Percentiles rank a stretch among this genome's conserved stretches.
Evolutionary conservation across 2,329 filamentous ascomycete species (phyloP).

Genomic region (Penicillium frequentans): DNA sequence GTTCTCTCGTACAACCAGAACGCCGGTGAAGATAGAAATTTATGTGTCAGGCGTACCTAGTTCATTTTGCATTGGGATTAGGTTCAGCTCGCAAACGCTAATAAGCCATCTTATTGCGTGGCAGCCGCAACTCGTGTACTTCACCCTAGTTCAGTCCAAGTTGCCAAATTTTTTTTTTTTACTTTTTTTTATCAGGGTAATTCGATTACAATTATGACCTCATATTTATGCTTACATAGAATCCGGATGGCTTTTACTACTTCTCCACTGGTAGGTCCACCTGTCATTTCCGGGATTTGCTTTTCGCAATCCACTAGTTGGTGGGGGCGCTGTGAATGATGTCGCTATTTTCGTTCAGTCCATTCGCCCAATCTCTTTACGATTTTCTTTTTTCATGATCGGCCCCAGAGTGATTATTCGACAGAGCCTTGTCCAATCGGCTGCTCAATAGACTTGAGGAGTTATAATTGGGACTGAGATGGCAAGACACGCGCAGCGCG

Average conservation of each 20-base stretch:
- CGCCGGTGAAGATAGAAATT: constrained; percentile 11
- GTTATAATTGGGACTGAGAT: constrained; percentile 15
- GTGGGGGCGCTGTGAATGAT: background rate
- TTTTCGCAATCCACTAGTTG: constrained; percentile 4
- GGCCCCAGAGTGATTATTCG: background rate
- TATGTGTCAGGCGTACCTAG: constrained; percentile 10
- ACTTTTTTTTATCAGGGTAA: background rate
- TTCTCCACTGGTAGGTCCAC: constrained; percentile 2
- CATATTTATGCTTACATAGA: background rate
- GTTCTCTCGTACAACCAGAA: constrained; percentile 1
- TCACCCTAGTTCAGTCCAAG: background rate
- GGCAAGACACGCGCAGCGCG: constrained; percentile 11
- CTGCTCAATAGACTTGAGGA: background rate
- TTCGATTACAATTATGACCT: background rate
- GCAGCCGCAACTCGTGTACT: background rate
- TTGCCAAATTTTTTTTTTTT: background rate
- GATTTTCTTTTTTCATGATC: background rate
- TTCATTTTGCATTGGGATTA: constrained; percentile 1
- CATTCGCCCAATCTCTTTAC: background rate
- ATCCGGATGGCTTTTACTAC: background rate
- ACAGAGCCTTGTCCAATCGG: background rate
- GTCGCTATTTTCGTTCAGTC: background rate
- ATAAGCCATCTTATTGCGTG: background rate
- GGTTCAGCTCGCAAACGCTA: constrained; percentile 4
- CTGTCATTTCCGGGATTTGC: constrained; percentile 14